Evolutionary conservation across 257 asterid species (phyloP).

Genomic region (Echites panduratus): DNA sequence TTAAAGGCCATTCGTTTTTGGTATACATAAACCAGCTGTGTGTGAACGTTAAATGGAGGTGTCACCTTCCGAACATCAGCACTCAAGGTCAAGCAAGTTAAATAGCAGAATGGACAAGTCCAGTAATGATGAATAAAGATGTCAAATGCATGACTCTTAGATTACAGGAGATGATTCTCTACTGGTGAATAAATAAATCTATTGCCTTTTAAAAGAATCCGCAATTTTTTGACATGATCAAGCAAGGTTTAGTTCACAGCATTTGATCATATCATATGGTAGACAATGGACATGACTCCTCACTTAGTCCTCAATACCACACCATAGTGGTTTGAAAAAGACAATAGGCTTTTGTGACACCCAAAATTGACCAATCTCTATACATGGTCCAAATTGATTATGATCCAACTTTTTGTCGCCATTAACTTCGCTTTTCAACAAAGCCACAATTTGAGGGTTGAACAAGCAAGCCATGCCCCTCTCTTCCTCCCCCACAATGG

Average conservation of each 20-base stretch:
- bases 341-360: neutral
- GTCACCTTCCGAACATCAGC: too few relatives aligned
- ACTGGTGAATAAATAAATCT: too few relatives aligned
- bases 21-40: too few relatives aligned
- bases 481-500: neutral
- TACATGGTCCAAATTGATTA: neutral
- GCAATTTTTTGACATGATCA: neutral
- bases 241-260: neutral
- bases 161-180: too few relatives aligned
- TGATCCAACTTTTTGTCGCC: neutral
- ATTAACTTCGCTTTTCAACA: conserved; percentile 9
- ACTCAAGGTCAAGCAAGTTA: too few relatives aligned
- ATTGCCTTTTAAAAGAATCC: neutral
- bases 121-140: too few relatives aligned
- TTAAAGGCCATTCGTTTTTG: too few relatives aligned
- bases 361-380: conserved; percentile 15
- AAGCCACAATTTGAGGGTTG: conserved; percentile 2
- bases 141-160: too few relatives aligned
- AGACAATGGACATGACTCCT: neutral
- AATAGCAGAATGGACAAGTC: too few relatives aligned
- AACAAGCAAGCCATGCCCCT: neutral
- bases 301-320: too few relatives aligned
- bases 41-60: too few relatives aligned
- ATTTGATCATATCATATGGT: neutral
- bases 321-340: neutral